Base-by-base conservation (phyloP, 139 green algal species). In the Pedinophyceae sp. region DNA sequence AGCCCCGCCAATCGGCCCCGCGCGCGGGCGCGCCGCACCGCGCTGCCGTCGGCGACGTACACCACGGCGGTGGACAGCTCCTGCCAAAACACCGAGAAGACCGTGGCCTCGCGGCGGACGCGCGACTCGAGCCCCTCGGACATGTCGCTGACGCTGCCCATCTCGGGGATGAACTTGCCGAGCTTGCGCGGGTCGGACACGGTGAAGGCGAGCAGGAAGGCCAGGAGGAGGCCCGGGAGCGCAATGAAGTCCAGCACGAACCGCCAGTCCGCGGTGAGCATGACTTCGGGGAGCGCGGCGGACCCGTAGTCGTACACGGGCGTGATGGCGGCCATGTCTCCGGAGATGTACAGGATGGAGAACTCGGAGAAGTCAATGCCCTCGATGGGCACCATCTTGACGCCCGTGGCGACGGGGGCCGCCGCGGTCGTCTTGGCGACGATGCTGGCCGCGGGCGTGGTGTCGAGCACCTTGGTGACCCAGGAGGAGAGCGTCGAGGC, bases 281-380 rank as follows among this genome's bases (percentile, higher is more conserved):
- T n/a, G n/a, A n/a, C n/a, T n/a, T n/a, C n/a, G n/a, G n/a, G n/a
- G n/a, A n/a, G n/a, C n/a, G n/a, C n/a, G n/a, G n/a, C n/a, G n/a
- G n/a, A n/a, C n/a, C n/a, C 54, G 64, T 89, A 93, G 48, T 78
- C 70, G 58, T 78, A 85, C 30, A 87, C 68, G 6, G 83, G 83
- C 1, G 67, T 73, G 1, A 88, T 74, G 13, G 81, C 83, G n/a
- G 82, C 85, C 66, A 80, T 80, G 41, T 93, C 78, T 18, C 85
- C 85, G 26, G 25, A 48, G 3, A 22, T 65, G 59, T 68, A 65
- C 25, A 72, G 63, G 28, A 67, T 66, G 22, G 52, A 62, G 59
- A 69, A 57, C 15, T 23, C 68, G 79, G 59, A 94, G 56, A 2
- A n/a, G n/a, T n/a, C n/a, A n/a, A n/a, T n/a, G n/a, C n/a, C n/a